Percentiles rank a stretch among this genome's conserved stretches.
These are phyloP conservation scores for Cutaneotrichosporon spelunceum DNA, from an alignment of 1,284 basidiomycete species.

Conservation along the genomic window DNA sequence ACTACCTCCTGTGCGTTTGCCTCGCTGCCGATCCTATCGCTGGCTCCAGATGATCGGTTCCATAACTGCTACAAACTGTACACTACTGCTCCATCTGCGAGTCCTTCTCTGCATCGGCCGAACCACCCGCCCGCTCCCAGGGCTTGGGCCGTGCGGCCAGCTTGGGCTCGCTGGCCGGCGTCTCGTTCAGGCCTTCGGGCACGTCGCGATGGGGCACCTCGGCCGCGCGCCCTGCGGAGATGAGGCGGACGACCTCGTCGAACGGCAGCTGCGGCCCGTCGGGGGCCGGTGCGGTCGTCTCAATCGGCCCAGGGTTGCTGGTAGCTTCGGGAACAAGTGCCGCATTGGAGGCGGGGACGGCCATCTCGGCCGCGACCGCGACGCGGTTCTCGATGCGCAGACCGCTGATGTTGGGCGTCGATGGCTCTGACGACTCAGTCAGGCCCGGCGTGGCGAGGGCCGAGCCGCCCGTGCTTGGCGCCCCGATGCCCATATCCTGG, in stretches of 20 bases:
- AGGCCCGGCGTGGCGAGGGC: neutral
- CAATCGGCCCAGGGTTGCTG: neutral
- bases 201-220: constrained; percentile 33
- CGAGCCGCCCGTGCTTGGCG: constrained; percentile 1
- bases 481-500: neutral
- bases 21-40: too few species aligned
- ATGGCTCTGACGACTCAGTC: constrained; percentile 1
- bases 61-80: neutral
- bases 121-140: constrained; percentile 19
- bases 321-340: neutral
- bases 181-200: constrained; percentile 36
- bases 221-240: constrained; percentile 35
- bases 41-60: neutral
- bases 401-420: neutral
- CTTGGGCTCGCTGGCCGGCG: constrained; percentile 14
- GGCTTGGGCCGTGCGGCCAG: constrained; percentile 24
- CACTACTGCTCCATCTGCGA: neutral
- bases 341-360: neutral
- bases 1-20: too few species aligned
- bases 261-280: constrained; percentile 15
- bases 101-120: neutral
- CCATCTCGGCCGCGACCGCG: constrained; percentile 15
- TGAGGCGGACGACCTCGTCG: constrained; percentile 27
- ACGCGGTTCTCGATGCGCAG: constrained; percentile 8
- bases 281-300: constrained; percentile 8